Evolutionary conservation across 805 yeast species (phyloP), one percentile per base, ranked within the genome.

Genomic region (Ogataea wickerhamii): DNA sequence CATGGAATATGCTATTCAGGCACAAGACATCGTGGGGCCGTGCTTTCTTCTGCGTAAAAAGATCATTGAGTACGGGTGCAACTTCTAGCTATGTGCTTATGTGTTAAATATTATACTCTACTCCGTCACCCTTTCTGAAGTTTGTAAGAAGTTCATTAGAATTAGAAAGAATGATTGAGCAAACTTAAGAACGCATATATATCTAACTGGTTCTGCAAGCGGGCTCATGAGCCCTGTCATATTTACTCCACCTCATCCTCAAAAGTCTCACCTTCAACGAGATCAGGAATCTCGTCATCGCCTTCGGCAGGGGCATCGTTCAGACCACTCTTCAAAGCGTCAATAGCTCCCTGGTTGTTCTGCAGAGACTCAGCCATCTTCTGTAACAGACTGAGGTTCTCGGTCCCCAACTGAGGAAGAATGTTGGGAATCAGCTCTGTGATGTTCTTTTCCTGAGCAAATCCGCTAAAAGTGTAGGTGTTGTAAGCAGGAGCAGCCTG

Each of bases 341-440:
- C 62, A 52, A 62, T 37, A 32, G 58, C 55, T 47, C 58, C 67
- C 57, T 73, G 71, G 48, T 70, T 67, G 34, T 70, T 69, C 73
- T 87, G 89, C 67, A 86, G 70, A 67, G 85, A 89, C 70, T 85
- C 85, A 48, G 97, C 96, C 67, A 91, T 75, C 71, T 82, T 77
- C 65, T 87, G 82, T 68, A 91, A 77, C 68, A 87, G 81, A 64
- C 82, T 85, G 65, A 87, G 80, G 71, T 93, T 86, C 70, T 91
- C 98, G 54, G 95, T 86, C 61, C 97, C 96, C 71, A 91, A 78
- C 76, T 89, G 96, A 57, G 95, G 89, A 64, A 91, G 79, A 69
- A 91, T 87, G 68, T 80, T 83, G 60, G 98, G 98, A 56, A 91
- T 78, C 72, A 93, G 79, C 60, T 89, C 96, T 53, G 93, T 82